phyloP scores from a whole-genome alignment of 2,329 filamentous ascomycete genomes.

The Ceratocystis cacaofunesta region DNA sequence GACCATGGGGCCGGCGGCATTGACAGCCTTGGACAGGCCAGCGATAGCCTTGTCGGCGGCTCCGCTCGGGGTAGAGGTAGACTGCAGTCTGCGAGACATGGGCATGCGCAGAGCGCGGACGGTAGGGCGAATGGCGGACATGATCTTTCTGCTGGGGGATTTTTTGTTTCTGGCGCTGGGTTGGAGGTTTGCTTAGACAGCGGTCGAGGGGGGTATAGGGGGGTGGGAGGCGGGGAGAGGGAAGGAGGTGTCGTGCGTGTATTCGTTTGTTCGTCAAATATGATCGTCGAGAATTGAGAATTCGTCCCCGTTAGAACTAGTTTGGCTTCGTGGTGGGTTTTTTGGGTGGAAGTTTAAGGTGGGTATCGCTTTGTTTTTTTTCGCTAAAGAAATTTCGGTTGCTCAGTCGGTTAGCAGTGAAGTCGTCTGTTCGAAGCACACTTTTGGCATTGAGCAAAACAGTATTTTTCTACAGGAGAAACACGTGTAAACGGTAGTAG shows the following conservation, averaged over 20 bases:
- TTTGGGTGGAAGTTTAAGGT: constrained; percentile 1
- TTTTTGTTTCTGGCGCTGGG: constrained; percentile 1
- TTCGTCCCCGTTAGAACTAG: not conserved
- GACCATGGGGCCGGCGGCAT: constrained; percentile 65
- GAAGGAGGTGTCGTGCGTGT: not conserved
- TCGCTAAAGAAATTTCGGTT: not conserved
- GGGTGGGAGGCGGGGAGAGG: not conserved
- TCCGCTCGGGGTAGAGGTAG: constrained; percentile 32
- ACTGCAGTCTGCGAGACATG: constrained; percentile 45
- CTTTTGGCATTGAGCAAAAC: not conserved
- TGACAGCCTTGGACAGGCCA: constrained; percentile 67
- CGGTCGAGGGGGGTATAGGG: not conserved
- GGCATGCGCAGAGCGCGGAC: constrained; percentile 32
- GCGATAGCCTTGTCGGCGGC: constrained; percentile 46
- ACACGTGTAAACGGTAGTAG: too few species aligned
- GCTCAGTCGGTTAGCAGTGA: not conserved
- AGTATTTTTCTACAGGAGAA: not conserved
- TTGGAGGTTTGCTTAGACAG: not conserved
- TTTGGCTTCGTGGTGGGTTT: constrained; percentile 4
- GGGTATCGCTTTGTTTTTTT: not conserved
- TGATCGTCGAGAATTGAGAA: not conserved
- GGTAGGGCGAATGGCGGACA: constrained; percentile 23
- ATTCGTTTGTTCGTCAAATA: not conserved
- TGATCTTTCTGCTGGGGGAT: constrained; percentile 17
- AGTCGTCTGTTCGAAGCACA: not conserved